These are phyloP conservation scores for Trifolium pratense DNA, from an alignment of 306 rosid genomes.

Conservation along the genomic window DNA sequence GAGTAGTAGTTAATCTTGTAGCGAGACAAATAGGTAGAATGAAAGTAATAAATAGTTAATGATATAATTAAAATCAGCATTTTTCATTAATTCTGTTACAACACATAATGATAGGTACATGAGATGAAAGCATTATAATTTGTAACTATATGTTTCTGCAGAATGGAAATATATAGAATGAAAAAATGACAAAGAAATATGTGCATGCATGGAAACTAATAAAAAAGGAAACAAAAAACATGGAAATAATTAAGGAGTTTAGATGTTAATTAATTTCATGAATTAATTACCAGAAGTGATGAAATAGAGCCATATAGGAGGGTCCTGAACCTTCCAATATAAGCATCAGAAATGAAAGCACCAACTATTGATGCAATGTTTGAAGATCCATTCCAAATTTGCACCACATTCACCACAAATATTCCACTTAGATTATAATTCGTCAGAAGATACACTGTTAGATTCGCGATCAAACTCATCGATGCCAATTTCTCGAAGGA, in stretches of 20 bases:
- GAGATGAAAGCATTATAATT: too few relatives aligned
- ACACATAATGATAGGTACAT: too few relatives aligned
- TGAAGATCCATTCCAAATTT: constrained; percentile 77
- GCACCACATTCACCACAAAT: constrained; percentile 63
- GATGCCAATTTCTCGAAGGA: constrained; percentile 91
- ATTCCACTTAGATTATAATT: constrained; percentile 63
- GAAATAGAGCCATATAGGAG: constrained; percentile 66
- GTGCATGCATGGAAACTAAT: not conserved
- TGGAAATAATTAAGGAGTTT: not conserved
- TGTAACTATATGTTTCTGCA: too few relatives aligned
- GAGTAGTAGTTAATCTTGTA: too few relatives aligned
- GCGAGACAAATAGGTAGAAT: too few relatives aligned
- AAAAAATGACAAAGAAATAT: not conserved
- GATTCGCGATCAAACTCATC: constrained; percentile 78
- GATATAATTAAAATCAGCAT: too few relatives aligned
- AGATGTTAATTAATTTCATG: not conserved
- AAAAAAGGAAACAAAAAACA: not conserved
- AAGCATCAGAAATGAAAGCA: constrained; percentile 79
- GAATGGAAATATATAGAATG: not conserved
- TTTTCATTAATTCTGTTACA: too few relatives aligned
- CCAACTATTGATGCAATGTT: constrained; percentile 69
- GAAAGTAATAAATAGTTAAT: too few relatives aligned
- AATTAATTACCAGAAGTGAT: constrained; percentile 70
- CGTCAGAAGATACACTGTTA: constrained; percentile 58
- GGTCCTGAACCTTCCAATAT: constrained; percentile 72